Base-by-base conservation (phyloP, 306 rosid genomes). In the Prunus mume region DNA sequence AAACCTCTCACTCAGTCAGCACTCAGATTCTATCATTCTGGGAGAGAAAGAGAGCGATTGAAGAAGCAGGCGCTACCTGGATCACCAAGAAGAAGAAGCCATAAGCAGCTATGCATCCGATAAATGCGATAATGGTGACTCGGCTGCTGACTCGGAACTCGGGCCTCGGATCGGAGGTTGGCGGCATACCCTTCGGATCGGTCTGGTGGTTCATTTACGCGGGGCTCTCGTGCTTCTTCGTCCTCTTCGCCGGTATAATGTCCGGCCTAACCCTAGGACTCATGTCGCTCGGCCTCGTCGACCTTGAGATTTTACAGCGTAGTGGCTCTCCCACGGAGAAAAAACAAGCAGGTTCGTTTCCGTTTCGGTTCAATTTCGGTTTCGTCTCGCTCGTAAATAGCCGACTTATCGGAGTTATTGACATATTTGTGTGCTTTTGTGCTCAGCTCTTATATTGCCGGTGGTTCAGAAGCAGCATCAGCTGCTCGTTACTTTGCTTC, bases 391-490 rank as follows among this genome's bases (percentile, higher is more conserved):
- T 19, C 28, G 69, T 71, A 20, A 7, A 38, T 10, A 1, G 11
- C 19, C 19, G 13, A 69, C 52, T 56, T 65, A 7, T n/a, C 32
- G 7, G 43, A 12, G 0, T 15, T 18, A 46, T 18, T 52, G 24
- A 25, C 34, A 11, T n/a, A 12, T 65, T 15, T 55, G 45, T 28
- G 6, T 47, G 70, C 17, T 45, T 56, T 52, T 74, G 5, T 65
- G 43, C 32, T 81, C 84, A 95, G 99, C 97, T 49, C 54, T 75
- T 81, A 95, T 95, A 68, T 86, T 95, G 66, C 99, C 99, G 0
- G 99, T 95, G 64, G 99, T 95, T 82, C 88, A 92, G 66, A 95
- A 95, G 87, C 99, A 95, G 81, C 99, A 95, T 70, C 97, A 88
- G 86, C 96, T 95, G 58, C 93, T 95, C 2, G 97, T 95, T 62